Percentiles rank a stretch among this genome's conserved stretches.
Conservation (phyloP, 2,329 filamentous ascomycete species). For the Xylaria sp. region DNA sequence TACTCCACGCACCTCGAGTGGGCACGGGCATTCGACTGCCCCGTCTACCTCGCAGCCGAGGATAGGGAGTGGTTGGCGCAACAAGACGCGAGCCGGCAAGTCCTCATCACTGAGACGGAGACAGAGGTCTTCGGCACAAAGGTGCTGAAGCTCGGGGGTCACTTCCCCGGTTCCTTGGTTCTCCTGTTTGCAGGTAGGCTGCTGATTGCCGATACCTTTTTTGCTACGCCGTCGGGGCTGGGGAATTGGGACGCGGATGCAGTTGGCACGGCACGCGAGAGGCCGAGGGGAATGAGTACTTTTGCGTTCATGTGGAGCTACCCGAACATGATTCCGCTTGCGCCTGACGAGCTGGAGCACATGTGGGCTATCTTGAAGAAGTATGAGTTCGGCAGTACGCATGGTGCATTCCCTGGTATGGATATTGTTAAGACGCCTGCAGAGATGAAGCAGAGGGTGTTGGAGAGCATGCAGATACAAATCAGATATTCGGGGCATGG, state of each 20-base stretch:
- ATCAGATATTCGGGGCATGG: conserved; percentile 61
- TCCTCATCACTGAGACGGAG: conserved; percentile 58
- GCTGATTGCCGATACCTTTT: conserved; percentile 81
- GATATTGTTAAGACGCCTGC: conserved; percentile 64
- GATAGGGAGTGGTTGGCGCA: conserved; percentile 72
- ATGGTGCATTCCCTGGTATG: conserved; percentile 72
- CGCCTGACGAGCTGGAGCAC: conserved; percentile 67
- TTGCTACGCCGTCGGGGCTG: conserved; percentile 71
- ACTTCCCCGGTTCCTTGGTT: conserved; percentile 80
- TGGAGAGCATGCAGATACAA: conserved; percentile 83
- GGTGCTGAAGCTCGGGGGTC: conserved; percentile 77
- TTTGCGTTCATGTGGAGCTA: conserved; percentile 83
- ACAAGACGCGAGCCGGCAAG: conserved; percentile 53
- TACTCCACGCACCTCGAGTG: conserved; percentile 81
- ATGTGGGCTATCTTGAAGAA: conserved; percentile 76
- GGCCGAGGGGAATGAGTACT: conserved; percentile 59
- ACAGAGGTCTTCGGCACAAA: conserved; percentile 50
- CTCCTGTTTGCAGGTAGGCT: conserved; percentile 69
- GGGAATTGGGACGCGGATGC: conserved; percentile 60
- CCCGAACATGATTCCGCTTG: conserved; percentile 78
- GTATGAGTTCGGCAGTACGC: conserved; percentile 71
- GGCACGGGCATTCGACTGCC: conserved; percentile 74
- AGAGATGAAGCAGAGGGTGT: conserved; percentile 70
- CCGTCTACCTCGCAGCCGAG: conserved; percentile 73
- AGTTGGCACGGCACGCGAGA: conserved; percentile 48